Conservation (phyloP, 257 asterid genomes). For the Scutellaria barbata region DNA sequence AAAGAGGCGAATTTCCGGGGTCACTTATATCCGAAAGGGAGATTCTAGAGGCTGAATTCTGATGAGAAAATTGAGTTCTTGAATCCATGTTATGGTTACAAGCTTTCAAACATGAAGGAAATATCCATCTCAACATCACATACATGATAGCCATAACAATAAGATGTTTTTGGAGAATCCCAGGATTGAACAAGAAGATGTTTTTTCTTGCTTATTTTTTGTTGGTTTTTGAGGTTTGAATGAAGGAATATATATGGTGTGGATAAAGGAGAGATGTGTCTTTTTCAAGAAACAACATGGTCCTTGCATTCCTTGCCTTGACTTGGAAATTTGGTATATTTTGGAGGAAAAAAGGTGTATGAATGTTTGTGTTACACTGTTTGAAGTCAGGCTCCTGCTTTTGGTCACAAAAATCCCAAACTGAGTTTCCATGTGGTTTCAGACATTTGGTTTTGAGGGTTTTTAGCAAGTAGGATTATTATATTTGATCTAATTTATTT, state of each 20-base stretch:
- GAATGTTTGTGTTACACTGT: conserved; percentile 25
- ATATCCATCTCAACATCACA: conserved; percentile 30
- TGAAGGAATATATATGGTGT: conserved; percentile 21
- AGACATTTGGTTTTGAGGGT: not conserved
- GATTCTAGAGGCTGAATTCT: conserved; percentile 47
- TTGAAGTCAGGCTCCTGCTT: conserved; percentile 21
- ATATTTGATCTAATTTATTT: no score
- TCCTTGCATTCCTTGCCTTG: conserved; percentile 25
- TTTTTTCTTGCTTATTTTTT: no score
- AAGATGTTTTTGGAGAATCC: not conserved
- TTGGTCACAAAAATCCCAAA: conserved; percentile 25
- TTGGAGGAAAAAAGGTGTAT: conserved; percentile 22
- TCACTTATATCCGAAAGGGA: conserved; percentile 67
- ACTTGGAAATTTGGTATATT: conserved; percentile 33
- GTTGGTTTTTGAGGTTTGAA: not conserved
- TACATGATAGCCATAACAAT: conserved; percentile 26
- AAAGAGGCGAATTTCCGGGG: conserved; percentile 51
- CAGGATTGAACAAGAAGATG: no score
- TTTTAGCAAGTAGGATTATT: not conserved
- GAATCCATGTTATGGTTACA: conserved; percentile 18
- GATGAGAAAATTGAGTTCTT: conserved; percentile 31
- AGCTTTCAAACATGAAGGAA: conserved; percentile 40
- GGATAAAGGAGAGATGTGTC: conserved; percentile 10
- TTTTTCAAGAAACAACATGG: conserved; percentile 9
- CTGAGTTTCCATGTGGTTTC: conserved; percentile 39